Evolutionary conservation across 768 basidiomycete genomes (phyloP).

Genomic region (Serpula lacrymans): DNA sequence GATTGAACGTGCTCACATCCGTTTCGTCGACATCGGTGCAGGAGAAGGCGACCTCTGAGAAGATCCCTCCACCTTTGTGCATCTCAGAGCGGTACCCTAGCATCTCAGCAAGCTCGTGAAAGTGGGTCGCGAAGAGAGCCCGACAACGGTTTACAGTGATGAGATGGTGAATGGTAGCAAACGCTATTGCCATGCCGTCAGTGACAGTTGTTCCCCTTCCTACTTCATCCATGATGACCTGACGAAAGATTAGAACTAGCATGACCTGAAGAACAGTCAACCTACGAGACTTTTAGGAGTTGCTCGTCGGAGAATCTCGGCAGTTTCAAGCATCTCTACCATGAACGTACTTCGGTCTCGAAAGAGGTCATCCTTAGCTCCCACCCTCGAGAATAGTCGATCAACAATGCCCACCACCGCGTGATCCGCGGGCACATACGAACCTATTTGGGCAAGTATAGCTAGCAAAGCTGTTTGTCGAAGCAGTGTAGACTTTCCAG

Average conservation of each 20-base stretch:
- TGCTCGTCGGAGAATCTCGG: conserved; percentile 83
- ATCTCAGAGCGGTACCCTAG: conserved; percentile 53
- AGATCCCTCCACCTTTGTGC: conserved; percentile 42
- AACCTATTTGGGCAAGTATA: conserved; percentile 89
- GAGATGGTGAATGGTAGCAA: conserved; percentile 84
- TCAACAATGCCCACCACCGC: conserved; percentile 87
- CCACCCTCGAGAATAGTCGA: conserved; percentile 89
- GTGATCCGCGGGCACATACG: conserved; percentile 85
- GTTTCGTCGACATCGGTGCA: conserved; percentile 86
- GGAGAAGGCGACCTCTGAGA: conserved; percentile 73
- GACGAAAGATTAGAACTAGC: conserved; percentile 5
- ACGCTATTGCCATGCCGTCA: conserved; percentile 93
- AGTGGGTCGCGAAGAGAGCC: conserved; percentile 97
- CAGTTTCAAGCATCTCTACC: conserved; percentile 97
- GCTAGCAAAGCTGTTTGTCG: conserved; percentile 88
- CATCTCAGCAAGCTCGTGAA: conserved; percentile 89
- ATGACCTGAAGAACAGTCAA: conserved; percentile 5
- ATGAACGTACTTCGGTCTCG: conserved; percentile 95
- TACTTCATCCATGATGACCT: conserved; percentile 99
- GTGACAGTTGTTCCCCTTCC: conserved; percentile 91
- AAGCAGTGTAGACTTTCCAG: conserved; percentile 89
- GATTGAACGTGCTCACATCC: conserved; percentile 45
- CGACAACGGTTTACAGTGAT: conserved; percentile 68
- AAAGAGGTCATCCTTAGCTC: conserved; percentile 93
- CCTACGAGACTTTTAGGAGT: conserved; percentile 79